A percentile compares a stretch with the other conserved stretches of the same genome.
phyloP scores from a whole-genome alignment of 805 yeast genomes.

The Cyberlindnera amylophila region DNA sequence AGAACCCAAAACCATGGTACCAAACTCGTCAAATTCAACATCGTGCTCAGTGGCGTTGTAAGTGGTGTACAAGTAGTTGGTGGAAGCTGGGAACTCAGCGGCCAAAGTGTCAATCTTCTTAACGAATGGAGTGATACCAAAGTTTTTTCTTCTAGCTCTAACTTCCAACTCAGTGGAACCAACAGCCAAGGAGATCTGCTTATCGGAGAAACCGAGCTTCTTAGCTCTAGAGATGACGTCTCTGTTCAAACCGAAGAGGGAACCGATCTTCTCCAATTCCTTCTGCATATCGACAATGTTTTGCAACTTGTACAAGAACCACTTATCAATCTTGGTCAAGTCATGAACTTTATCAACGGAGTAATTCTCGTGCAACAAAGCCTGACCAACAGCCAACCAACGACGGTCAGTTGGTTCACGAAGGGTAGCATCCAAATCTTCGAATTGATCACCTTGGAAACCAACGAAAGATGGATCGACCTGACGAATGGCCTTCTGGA shows the following conservation, averaged over 20 bases:
- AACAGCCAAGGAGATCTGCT: constrained; percentile 81
- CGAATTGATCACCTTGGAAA: constrained; percentile 83
- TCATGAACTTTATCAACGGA: constrained; percentile 91
- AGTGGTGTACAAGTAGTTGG: constrained; percentile 93
- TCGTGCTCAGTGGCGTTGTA: constrained; percentile 88
- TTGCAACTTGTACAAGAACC: constrained; percentile 92
- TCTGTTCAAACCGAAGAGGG: constrained; percentile 55
- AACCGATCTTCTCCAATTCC: constrained; percentile 63
- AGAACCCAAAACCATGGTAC: constrained; percentile 94
- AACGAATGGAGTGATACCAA: constrained; percentile 85
- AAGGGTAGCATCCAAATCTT: constrained; percentile 71
- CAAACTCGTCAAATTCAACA: constrained; percentile 80
- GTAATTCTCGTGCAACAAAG: constrained; percentile 85
- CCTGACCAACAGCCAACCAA: constrained; percentile 98
- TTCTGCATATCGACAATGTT: constrained; percentile 89
- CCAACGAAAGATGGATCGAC: constrained; percentile 89
- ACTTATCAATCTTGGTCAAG: constrained; percentile 86
- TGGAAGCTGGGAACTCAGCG: constrained; percentile 97
- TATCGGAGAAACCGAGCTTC: constrained; percentile 92
- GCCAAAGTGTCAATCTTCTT: constrained; percentile 97
- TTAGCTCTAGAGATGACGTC: constrained; percentile 78
- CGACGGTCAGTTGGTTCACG: constrained; percentile 92
- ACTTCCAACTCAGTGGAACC: constrained; percentile 74
- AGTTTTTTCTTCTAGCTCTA: constrained; percentile 74
- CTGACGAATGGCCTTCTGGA: constrained; percentile 96